These are phyloP conservation scores for Fusarium sp. DNA, from an alignment of 2,329 filamentous ascomycete species.

Conservation along the genomic window DNA sequence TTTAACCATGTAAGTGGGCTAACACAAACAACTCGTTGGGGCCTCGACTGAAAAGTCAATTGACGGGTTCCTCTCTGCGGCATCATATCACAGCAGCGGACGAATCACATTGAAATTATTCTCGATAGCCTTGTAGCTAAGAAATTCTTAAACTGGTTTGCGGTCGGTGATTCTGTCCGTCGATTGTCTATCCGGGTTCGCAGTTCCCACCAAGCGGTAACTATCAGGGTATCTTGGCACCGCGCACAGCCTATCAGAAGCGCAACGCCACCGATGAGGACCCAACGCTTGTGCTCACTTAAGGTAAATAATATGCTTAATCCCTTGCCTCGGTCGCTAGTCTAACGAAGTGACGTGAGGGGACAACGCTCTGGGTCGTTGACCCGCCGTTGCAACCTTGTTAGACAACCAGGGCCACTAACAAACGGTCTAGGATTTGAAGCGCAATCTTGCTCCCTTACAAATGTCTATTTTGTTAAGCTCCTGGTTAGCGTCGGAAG, in stretches of 20 bases:
- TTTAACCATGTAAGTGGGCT: not conserved
- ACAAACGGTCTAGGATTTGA: not conserved
- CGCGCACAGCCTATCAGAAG: not conserved
- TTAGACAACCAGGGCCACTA: not conserved
- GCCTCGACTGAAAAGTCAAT: not conserved
- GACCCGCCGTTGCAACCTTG: conserved; percentile 4
- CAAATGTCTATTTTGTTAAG: accelerated
- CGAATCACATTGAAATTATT: conserved; percentile 12
- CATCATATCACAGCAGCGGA: conserved; percentile 1
- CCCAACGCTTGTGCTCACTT: conserved; percentile 18
- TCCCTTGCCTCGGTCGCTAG: not conserved
- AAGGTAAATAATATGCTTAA: conserved; percentile 49
- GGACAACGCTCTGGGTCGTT: not conserved
- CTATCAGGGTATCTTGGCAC: conserved; percentile 46
- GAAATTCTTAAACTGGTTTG: not conserved
- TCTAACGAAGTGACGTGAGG: not conserved
- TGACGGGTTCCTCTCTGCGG: not conserved
- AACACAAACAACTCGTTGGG: not conserved
- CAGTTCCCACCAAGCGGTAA: conserved; percentile 31
- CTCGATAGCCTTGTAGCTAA: not conserved
- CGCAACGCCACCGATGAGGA: not conserved
- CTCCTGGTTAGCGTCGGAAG: too few species aligned
- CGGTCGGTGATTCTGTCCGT: conserved; percentile 10
- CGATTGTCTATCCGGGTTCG: conserved; percentile 46
- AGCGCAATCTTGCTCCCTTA: too few species aligned